Evolutionary conservation across 495 filamentous ascomycete genomes (phyloP).

Genomic region (Annulohypoxylon maeteangense): DNA sequence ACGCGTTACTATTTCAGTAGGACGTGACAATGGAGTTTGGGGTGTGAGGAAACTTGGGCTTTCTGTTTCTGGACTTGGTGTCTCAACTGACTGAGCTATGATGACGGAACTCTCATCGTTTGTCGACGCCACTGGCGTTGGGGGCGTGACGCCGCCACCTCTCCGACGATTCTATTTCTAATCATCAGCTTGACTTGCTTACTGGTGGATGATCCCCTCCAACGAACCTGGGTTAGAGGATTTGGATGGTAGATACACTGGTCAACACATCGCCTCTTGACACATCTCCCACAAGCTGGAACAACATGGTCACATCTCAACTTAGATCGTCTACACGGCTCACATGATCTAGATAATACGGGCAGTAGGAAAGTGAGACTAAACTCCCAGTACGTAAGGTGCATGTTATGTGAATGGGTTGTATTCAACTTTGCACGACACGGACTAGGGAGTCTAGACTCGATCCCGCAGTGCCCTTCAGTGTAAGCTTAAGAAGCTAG

Average conservation of each 20-base stretch:
- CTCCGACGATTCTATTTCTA: conserved; percentile 19
- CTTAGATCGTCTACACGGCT: conserved; percentile 47
- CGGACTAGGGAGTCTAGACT: conserved; percentile 13
- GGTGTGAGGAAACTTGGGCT: neutral
- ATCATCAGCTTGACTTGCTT: conserved; percentile 7
- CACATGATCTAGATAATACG: conserved; percentile 36
- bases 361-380: conserved; percentile 17
- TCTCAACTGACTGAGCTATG: conserved; percentile 26
- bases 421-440: conserved; percentile 5
- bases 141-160: conserved; percentile 6
- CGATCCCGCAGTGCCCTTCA: conserved; percentile 13
- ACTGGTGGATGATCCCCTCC: neutral
- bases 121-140: conserved; percentile 22
- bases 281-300: conserved; percentile 47
- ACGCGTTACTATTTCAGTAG: conserved; percentile 28
- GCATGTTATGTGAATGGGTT: neutral
- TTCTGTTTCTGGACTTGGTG: conserved; percentile 8
- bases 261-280: conserved; percentile 45
- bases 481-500: conserved; percentile 28
- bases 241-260: conserved; percentile 49
- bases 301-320: conserved; percentile 50
- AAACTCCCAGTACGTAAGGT: conserved; percentile 13
- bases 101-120: conserved; percentile 14
- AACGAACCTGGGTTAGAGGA: conserved; percentile 47
- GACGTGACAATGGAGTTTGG: conserved; percentile 8